Evolutionary conservation across 1,284 basidiomycete genomes (phyloP).

Genomic region (Trametes pubescens): DNA sequence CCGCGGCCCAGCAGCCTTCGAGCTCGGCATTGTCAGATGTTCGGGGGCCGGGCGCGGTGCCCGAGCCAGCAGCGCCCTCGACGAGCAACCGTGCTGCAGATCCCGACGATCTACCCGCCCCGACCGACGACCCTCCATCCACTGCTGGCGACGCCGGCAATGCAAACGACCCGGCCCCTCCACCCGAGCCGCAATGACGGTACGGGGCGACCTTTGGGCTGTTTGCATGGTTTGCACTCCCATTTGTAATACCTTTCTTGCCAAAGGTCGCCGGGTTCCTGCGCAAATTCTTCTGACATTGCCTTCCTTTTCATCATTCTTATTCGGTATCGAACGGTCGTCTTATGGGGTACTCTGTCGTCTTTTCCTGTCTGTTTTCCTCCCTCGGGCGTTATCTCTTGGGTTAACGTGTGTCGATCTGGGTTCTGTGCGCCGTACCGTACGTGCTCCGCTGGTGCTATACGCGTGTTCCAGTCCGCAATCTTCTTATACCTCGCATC

Average conservation of each 20-base stretch:
- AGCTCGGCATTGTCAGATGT: conserved; percentile 22
- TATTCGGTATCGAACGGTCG: conserved; percentile 7
- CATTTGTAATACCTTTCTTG: conserved; percentile 54
- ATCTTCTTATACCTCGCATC: conserved; percentile 27
- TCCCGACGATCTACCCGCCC: conserved; percentile 15
- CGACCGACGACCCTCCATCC: neutral
- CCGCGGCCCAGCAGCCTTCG: conserved; percentile 14
- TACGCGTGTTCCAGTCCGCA: conserved; percentile 16
- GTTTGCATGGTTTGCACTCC: conserved; percentile 54
- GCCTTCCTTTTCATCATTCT: conserved; percentile 5
- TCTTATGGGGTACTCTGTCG: conserved; percentile 19
- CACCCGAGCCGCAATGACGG: conserved; percentile 52
- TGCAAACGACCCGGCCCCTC: conserved; percentile 26
- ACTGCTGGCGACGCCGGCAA: conserved; percentile 11
- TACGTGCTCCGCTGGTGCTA: conserved; percentile 19
- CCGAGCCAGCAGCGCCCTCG: conserved; percentile 9
- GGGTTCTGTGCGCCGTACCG: conserved; percentile 18
- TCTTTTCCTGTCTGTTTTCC: conserved; percentile 1
- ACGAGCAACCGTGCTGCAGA: neutral
- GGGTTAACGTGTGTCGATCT: conserved; percentile 20
- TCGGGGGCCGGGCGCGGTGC: conserved; percentile 6
- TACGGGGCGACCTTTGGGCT: conserved; percentile 65
- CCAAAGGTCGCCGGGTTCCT: conserved; percentile 68
- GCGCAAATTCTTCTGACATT: conserved; percentile 50
- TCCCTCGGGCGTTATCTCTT: conserved; percentile 17